Conservation (phyloP, 805 yeast genomes). For the Suhomyces canberraensis region DNA sequence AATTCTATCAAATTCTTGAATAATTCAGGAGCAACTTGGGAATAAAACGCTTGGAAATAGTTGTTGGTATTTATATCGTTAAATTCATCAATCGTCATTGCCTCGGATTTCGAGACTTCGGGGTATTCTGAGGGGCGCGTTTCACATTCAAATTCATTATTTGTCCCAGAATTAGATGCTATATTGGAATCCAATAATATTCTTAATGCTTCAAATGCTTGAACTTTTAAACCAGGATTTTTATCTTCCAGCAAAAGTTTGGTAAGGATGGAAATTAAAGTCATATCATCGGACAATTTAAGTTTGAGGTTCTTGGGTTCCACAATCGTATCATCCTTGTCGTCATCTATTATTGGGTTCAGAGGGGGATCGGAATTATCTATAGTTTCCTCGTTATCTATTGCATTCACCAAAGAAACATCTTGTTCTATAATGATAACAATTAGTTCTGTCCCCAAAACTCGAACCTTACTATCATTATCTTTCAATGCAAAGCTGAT, state of each 20-base stretch:
- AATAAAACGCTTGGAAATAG: slow-evolving; percentile 61
- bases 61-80: slow-evolving; percentile 36
- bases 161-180: slow-evolving; percentile 19
- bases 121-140: slow-evolving; percentile 5
- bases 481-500: slow-evolving; percentile 69
- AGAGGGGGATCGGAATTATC: slow-evolving; percentile 8
- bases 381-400: slow-evolving; percentile 15
- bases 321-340: slow-evolving; percentile 11
- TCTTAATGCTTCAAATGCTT: slow-evolving; percentile 79
- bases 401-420: slow-evolving; percentile 52
- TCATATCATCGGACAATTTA: slow-evolving; percentile 53
- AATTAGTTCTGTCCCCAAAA: slow-evolving; percentile 75
- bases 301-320: slow-evolving; percentile 21
- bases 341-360: slow-evolving; percentile 8
- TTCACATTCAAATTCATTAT: slow-evolving; percentile 8
- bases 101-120: background rate
- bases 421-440: slow-evolving; percentile 84
- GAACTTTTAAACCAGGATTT: slow-evolving; percentile 72
- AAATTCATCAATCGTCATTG: slow-evolving; percentile 15
- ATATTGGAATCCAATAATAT: slow-evolving; percentile 62
- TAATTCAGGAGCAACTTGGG: slow-evolving; percentile 54
- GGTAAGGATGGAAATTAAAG: slow-evolving; percentile 52
- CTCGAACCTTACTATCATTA: slow-evolving; percentile 46
- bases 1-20: slow-evolving; percentile 48
- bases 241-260: slow-evolving; percentile 59